Percentiles rank a stretch among this genome's conserved stretches.
These are phyloP conservation scores for Dalbergia oliveri DNA, from an alignment of 306 rosid genomes.

Conservation along the genomic window DNA sequence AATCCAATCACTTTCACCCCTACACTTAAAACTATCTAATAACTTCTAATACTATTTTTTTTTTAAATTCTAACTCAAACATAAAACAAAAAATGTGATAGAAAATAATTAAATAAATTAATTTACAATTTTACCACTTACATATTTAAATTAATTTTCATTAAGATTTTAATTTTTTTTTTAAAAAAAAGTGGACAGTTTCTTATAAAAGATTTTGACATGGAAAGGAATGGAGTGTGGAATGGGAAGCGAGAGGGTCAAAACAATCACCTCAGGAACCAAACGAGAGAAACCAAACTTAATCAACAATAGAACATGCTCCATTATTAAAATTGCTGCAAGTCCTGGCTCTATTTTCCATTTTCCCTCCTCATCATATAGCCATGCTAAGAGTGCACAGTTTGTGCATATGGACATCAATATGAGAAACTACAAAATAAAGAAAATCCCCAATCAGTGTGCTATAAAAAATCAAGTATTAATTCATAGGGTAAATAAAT, in stretches of 20 bases:
- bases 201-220: not conserved
- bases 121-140: too few species aligned
- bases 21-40: too few species aligned
- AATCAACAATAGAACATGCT: conserved; percentile 81
- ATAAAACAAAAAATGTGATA: too few species aligned
- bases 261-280: conserved; percentile 72
- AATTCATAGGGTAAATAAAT: too few species aligned
- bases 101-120: too few species aligned
- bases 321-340: conserved; percentile 90
- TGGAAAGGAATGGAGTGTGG: not conserved
- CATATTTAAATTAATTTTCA: too few species aligned
- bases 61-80: too few species aligned
- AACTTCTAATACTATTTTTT: too few species aligned
- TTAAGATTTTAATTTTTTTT: too few species aligned
- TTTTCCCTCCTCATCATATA: conserved; percentile 89
- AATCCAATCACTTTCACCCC: too few species aligned
- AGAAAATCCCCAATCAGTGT: conserved; percentile 39
- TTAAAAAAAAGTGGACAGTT: too few species aligned
- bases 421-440: conserved; percentile 73
- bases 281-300: conserved; percentile 93
- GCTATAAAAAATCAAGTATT: conserved; percentile 13
- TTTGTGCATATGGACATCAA: conserved; percentile 94
- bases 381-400: conserved; percentile 92
- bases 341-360: conserved; percentile 99
- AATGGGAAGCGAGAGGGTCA: conserved; percentile 20